Conservation (phyloP, 768 basidiomycete species). For the Termitomyces sp. region DNA sequence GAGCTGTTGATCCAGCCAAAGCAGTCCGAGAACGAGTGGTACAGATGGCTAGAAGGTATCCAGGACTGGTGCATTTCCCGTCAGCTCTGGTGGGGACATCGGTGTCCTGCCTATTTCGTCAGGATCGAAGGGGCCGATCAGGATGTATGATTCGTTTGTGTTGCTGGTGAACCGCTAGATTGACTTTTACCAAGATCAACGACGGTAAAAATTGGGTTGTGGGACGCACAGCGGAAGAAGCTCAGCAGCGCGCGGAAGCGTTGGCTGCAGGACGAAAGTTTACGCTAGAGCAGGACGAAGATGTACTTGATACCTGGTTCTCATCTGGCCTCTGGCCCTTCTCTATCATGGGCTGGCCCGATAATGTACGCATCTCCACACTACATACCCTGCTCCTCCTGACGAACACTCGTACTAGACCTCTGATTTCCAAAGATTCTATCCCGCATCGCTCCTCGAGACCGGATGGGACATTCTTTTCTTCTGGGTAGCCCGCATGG, state of each 20-base stretch:
- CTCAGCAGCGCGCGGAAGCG: conserved; percentile 63
- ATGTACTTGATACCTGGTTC: conserved; percentile 99
- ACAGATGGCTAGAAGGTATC: conserved; percentile 89
- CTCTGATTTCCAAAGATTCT: conserved; percentile 71
- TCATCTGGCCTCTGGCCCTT: conserved; percentile 97
- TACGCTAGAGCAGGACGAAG: conserved; percentile 86
- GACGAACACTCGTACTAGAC: conserved; percentile 41
- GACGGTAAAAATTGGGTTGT: conserved; percentile 90
- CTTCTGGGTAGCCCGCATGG: conserved; percentile 99
- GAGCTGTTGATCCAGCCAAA: conserved; percentile 83
- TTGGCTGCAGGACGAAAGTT: conserved; percentile 67
- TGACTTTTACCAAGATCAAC: conserved; percentile 32
- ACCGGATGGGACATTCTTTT: conserved; percentile 99
- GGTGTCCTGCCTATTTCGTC: conserved; percentile 92
- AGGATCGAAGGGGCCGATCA: conserved; percentile 70
- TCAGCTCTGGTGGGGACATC: conserved; percentile 99
- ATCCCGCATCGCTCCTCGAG: conserved; percentile 87
- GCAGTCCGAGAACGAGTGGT: conserved; percentile 90
- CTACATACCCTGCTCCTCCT: not conserved
- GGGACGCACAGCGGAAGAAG: conserved; percentile 74
- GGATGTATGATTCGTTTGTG: conserved; percentile 41
- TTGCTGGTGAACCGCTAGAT: not conserved
- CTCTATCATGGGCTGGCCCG: conserved; percentile 96
- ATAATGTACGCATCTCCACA: conserved; percentile 48
- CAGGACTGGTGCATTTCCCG: conserved; percentile 99